Conservation (phyloP, 139 green algal genomes). For the Chlorella ohadii region DNA sequence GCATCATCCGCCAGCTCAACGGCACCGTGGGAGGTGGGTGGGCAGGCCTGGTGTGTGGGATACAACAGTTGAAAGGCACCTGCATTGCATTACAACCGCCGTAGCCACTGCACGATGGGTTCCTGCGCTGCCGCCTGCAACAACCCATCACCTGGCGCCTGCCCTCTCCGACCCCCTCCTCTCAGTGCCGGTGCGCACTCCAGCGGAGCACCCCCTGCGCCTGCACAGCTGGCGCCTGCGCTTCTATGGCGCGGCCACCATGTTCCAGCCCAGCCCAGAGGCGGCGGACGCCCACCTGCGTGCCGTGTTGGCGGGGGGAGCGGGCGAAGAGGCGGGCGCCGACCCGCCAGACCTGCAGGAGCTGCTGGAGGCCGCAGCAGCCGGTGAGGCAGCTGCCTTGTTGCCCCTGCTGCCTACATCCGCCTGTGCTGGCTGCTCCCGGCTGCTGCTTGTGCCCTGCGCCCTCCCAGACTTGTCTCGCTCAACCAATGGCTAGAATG, state of each 20-base stretch:
- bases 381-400: background rate
- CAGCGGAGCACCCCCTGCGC: slow-evolving; percentile 76
- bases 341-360: slow-evolving; percentile 9
- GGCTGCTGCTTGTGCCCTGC: background rate
- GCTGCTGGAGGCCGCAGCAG: slow-evolving; percentile 1
- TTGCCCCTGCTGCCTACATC: no score
- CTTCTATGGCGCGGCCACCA: slow-evolving; percentile 63
- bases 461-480: background rate
- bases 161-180: background rate
- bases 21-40: slow-evolving; percentile 54
- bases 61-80: no score
- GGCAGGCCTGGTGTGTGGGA: no score
- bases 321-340: slow-evolving; percentile 1
- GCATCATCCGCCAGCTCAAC: slow-evolving; percentile 73
- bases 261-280: slow-evolving; percentile 77
- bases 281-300: slow-evolving; percentile 71
- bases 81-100: no score
- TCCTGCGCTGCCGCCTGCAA: no score
- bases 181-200: slow-evolving; percentile 64
- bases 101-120: no score
- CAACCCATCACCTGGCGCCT: no score
- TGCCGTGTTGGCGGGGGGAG: slow-evolving; percentile 55
- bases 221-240: slow-evolving; percentile 79
- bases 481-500: no score
- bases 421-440: no score